Evolutionary conservation across 345 rosid genomes (phyloP), one percentile per base, ranked within the genome.

Genomic region (Populus nigra): DNA sequence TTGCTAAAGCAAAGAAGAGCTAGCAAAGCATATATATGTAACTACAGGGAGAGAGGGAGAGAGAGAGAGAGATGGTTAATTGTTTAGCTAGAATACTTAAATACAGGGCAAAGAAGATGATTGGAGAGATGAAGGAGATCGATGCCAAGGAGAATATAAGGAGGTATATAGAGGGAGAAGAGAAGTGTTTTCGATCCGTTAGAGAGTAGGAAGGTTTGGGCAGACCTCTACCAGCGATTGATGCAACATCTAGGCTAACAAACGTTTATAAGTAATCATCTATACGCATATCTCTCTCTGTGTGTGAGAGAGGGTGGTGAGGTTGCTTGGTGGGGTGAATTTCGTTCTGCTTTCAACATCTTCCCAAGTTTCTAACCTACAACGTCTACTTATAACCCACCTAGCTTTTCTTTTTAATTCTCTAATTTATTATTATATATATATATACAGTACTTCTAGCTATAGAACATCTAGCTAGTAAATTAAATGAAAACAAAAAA

Each of bases 331-430:
- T 85, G 84, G 89, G 84, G 84, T 84, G 81, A 73, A 71, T 83
- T 91, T 87, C 84, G 90, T 89, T 92, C 89, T 84, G 85, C 91
- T 92, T 88, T 92, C 97, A 90, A 92, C 94, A 79, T 92, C 94
- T 76, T 77, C 76, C 71, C 82, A 71, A 86, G 85, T 86, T 85
- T 92, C 90, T 79, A 87, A 87, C 90, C 90, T 87, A 86, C 89
- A 84, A 76, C 86, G 38, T 77, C 88, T 86, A 87, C 86, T 89
- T 86, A 83, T 85, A 91, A 91, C 90, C 93, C 87, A 89, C 90
- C 90, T 84, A 67, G 57, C 73, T 2, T 47, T 49, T 22, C 25
- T 18, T 68, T 29, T n/a, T 31, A 59, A 3, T 39, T 35, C 2
- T 29, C 1, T 20, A 11, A 12, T 59, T 45, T 22, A 6, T 57